Conservation (phyloP, 179 eudicot genomes). For the Camellia oleifera region DNA sequence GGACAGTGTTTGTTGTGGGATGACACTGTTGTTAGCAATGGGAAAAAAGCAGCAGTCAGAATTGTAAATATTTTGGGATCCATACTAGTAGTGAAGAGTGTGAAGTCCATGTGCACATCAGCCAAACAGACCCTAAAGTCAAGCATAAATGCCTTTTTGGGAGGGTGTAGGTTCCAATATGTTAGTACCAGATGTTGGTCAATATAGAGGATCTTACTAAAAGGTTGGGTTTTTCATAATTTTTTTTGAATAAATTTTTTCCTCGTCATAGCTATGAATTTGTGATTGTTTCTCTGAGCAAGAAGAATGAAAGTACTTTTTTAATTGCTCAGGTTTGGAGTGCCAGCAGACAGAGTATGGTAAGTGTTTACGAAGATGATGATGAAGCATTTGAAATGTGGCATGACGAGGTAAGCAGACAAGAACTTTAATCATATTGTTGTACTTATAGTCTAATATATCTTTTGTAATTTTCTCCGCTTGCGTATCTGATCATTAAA, state of each 20-base stretch:
- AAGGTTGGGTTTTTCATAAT: no score
- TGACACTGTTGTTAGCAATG: neutral
- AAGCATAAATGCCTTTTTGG: no score
- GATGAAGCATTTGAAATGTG: constrained; percentile 87
- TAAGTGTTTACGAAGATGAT: constrained; percentile 90
- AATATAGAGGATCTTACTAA: no score
- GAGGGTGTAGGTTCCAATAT: no score
- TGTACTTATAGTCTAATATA: neutral
- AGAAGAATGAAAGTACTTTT: constrained; percentile 6
- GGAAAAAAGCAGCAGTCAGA: no score
- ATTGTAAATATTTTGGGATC: no score
- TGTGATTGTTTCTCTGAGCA: neutral
- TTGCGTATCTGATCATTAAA: no score
- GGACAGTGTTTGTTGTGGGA: neutral
- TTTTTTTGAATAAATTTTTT: no score
- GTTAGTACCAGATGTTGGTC: no score
- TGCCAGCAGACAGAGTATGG: constrained; percentile 79
- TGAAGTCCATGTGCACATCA: no score
- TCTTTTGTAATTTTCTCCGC: neutral
- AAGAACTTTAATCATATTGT: neutral
- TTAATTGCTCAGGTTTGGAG: constrained; percentile 53
- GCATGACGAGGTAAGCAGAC: constrained; percentile 68
- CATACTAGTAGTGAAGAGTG: no score
- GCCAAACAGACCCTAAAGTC: no score
- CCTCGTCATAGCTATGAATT: neutral